Evolutionary conservation across 768 basidiomycete genomes (phyloP).

Genomic region (Tricholoma bakamatsutake): DNA sequence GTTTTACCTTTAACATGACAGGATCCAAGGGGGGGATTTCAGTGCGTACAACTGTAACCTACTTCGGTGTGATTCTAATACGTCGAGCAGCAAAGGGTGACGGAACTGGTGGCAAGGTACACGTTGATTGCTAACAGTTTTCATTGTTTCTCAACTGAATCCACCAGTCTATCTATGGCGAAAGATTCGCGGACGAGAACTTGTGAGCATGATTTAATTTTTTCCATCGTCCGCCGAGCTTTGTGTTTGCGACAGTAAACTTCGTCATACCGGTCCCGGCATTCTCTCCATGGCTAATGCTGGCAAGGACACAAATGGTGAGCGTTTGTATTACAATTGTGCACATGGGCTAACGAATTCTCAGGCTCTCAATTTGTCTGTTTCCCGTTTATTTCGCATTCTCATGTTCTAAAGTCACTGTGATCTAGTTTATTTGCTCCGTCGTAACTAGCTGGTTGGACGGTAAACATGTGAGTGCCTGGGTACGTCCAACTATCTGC

Average conservation of each 20-base stretch:
- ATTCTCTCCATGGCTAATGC: conserved; percentile 94
- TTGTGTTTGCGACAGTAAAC: conserved; percentile 57
- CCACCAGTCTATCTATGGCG: conserved; percentile 85
- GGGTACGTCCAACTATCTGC: background rate
- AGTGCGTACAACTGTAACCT: conserved; percentile 46
- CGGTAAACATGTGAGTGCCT: conserved; percentile 65
- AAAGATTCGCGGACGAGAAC: conserved; percentile 92
- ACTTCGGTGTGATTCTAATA: conserved; percentile 10
- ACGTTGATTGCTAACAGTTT: conserved; percentile 3
- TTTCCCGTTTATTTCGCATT: conserved; percentile 1
- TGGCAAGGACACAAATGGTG: conserved; percentile 89
- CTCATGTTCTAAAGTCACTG: background rate
- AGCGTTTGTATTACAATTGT: background rate
- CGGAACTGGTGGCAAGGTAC: conserved; percentile 86
- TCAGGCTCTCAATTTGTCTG: conserved; percentile 84
- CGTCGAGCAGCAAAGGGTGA: conserved; percentile 62
- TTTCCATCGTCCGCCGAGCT: background rate
- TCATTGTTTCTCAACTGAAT: background rate
- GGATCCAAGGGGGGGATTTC: conserved; percentile 99
- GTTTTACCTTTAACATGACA: conserved; percentile 19
- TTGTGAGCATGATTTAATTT: conserved; percentile 48
- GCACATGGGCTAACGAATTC: conserved; percentile 2
- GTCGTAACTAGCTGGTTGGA: conserved; percentile 86
- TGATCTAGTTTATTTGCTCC: conserved; percentile 83
- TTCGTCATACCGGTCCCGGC: conserved; percentile 87